Percentiles rank a stretch among this genome's conserved stretches.
phyloP scores from a whole-genome alignment of 306 rosid species.

The Citrullus mucosospermus region DNA sequence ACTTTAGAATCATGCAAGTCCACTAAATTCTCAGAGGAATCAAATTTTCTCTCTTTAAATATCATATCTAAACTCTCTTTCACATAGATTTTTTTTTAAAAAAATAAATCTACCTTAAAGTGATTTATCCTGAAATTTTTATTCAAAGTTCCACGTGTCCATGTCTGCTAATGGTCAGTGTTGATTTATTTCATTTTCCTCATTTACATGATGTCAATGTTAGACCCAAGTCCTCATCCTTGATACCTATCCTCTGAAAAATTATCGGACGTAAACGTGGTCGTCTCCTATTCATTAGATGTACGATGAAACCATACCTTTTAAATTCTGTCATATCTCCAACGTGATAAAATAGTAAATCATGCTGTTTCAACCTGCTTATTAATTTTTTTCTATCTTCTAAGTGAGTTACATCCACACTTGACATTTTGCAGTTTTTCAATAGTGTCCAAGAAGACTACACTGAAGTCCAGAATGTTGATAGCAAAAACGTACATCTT shows the following conservation, averaged over 20 bases:
- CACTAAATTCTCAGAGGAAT: background rate
- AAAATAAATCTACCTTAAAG: background rate
- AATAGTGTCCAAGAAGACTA: conserved; percentile 11
- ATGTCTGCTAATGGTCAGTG: background rate
- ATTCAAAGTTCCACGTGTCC: background rate
- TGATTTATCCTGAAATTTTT: background rate
- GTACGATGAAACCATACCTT: background rate
- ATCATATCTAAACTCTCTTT: background rate
- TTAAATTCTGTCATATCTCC: background rate
- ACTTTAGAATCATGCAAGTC: conserved; percentile 2
- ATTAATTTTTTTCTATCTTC: background rate
- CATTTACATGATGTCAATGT: background rate
- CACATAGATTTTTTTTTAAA: background rate
- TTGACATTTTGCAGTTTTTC: conserved; percentile 4
- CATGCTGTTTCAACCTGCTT: background rate
- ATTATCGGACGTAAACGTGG: background rate
- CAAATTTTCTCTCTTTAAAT: background rate
- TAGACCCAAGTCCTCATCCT: background rate
- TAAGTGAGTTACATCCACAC: conserved; percentile 4
- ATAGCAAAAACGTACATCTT: conserved; percentile 49
- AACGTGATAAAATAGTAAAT: background rate
- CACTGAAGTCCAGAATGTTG: conserved; percentile 19
- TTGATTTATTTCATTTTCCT: background rate
- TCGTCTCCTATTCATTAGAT: background rate
- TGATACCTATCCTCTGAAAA: background rate